phyloP scores from a whole-genome alignment of 257 asterid species.

The Rhazya stricta region DNA sequence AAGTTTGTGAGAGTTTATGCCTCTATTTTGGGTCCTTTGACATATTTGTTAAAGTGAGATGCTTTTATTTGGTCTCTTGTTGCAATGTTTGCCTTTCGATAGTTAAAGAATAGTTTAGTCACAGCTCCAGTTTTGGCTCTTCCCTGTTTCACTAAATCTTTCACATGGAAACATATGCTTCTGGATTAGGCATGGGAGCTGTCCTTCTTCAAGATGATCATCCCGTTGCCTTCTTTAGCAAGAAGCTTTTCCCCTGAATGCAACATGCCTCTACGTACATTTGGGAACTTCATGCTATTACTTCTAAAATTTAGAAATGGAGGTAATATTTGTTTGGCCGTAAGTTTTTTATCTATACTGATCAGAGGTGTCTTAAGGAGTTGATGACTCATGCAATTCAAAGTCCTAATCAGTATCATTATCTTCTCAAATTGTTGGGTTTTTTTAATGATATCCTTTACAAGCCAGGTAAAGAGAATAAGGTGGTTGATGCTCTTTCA shows the following conservation, averaged over 20 bases:
- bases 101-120: too few relatives aligned
- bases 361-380: background rate
- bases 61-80: too few relatives aligned
- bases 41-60: too few relatives aligned
- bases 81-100: too few relatives aligned
- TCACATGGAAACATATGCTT: slow-evolving; percentile 2
- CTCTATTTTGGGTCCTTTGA: too few relatives aligned
- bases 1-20: too few relatives aligned
- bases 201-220: slow-evolving; percentile 2
- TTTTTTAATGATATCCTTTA: background rate
- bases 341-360: background rate
- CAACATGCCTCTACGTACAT: background rate
- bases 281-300: slow-evolving; percentile 4
- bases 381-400: background rate
- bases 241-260: background rate
- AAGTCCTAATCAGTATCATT: background rate
- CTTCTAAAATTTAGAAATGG: background rate
- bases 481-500: too few relatives aligned
- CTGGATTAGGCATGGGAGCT: background rate
- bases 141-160: background rate
- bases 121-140: too few relatives aligned
- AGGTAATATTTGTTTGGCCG: slow-evolving; percentile 9
- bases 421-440: background rate
- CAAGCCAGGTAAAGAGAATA: too few relatives aligned
- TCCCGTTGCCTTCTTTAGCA: slow-evolving; percentile 7